Evolutionary conservation across 768 basidiomycete species (phyloP).

Genomic region (Myochromella boudieri): DNA sequence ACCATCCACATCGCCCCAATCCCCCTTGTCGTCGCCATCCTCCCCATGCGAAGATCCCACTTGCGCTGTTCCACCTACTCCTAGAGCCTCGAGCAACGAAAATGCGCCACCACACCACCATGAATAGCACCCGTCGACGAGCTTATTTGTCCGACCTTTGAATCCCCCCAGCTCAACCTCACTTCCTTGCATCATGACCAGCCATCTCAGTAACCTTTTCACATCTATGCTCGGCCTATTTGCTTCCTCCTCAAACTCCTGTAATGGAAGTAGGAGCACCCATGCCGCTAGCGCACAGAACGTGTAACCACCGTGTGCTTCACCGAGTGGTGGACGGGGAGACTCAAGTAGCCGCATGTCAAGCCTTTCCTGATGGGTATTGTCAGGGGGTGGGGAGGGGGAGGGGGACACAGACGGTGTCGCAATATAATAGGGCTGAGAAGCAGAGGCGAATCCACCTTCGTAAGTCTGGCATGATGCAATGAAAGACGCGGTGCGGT

Average conservation of each 20-base stretch:
- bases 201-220: slow-evolving; percentile 71
- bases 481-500: slow-evolving; percentile 75
- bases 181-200: slow-evolving; percentile 80
- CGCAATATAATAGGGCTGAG: slow-evolving; percentile 61
- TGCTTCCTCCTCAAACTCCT: slow-evolving; percentile 21
- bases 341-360: slow-evolving; percentile 10
- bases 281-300: slow-evolving; percentile 90
- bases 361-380: not conserved
- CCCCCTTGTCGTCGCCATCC: slow-evolving; percentile 30
- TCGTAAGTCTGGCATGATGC: slow-evolving; percentile 96
- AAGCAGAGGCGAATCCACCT: slow-evolving; percentile 86
- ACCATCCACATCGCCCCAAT: slow-evolving; percentile 79
- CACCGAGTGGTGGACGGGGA: slow-evolving; percentile 80
- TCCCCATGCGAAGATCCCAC: slow-evolving; percentile 29
- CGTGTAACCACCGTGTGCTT: slow-evolving; percentile 97
- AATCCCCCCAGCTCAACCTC: slow-evolving; percentile 90
- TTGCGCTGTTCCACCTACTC: slow-evolving; percentile 37
- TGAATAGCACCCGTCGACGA: slow-evolving; percentile 99
- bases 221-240: slow-evolving; percentile 51
- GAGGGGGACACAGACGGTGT: slow-evolving; percentile 29
- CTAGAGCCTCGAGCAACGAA: slow-evolving; percentile 66
- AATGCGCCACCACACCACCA: slow-evolving; percentile 99
- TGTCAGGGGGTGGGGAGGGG: not conserved
- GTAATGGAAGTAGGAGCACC: slow-evolving; percentile 69
- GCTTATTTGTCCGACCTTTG: slow-evolving; percentile 90